These are phyloP conservation scores for Debaryomyces sp. DNA, from an alignment of 1,139 yeast species.

Conservation along the genomic window DNA sequence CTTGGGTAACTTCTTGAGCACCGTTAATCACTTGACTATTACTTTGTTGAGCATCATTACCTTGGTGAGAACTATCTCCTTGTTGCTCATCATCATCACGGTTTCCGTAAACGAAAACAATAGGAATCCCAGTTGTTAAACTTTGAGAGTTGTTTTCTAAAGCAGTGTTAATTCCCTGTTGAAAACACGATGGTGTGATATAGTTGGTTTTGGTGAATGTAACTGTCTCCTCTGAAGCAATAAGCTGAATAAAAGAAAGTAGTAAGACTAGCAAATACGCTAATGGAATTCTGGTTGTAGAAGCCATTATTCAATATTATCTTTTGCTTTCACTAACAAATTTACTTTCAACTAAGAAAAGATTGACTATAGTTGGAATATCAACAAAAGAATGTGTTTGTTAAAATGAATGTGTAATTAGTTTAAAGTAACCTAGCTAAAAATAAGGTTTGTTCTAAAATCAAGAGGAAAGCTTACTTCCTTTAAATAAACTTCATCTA, in stretches of 20 bases:
- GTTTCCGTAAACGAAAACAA: conserved; percentile 34
- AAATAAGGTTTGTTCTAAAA: not conserved
- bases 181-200: conserved; percentile 33
- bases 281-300: not conserved
- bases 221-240: conserved; percentile 18
- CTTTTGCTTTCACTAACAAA: not conserved
- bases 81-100: conserved; percentile 1
- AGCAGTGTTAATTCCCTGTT: conserved; percentile 23
- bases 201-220: conserved; percentile 37
- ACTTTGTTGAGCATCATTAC: not conserved
- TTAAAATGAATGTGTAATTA: not conserved
- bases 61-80: not conserved
- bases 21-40: no score
- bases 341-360: not conserved
- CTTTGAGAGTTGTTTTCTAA: conserved; percentile 26
- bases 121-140: conserved; percentile 31
- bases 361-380: conserved; percentile 1
- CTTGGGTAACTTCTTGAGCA: not conserved
- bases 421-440: not conserved
- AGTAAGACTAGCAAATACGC: not conserved
- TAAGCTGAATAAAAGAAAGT: not conserved
- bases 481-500: not conserved
- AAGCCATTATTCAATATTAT: not conserved
- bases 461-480: not conserved
- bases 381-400: not conserved